Evolutionary conservation across 192 early-diverging fungal species (phyloP), one percentile per base, ranked within the genome.

Genomic region (Globomyces pollinis-pini): DNA sequence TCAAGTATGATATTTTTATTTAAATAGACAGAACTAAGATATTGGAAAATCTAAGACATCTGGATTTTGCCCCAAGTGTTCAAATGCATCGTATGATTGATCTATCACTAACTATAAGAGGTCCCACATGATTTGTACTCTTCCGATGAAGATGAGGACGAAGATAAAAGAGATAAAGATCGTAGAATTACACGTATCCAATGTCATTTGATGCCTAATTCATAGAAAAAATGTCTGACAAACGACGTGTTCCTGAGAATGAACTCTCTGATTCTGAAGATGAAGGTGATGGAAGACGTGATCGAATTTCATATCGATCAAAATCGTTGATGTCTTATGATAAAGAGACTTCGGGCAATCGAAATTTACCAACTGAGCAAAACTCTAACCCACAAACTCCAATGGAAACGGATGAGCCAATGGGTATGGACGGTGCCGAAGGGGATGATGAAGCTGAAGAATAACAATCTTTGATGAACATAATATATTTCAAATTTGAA

Each of bases 11-110:
- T 24, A 5, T 67, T 18, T 23, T 1, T 38, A 45, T 41, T 36
- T 7, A 24, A 20, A 7, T 18, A 20, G 16, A 12, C 62, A 78
- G 72, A 38, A 38, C 62, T 9, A 69, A 67, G 12, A 85, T 98
- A 33, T 63, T 95, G 34, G 96, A 99, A 59, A 89, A 96, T 52
- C 77, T 99, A 38, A 71, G 92, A 35, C 86, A 86, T 50, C 41
- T 98, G 33, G 80, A 88, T 62, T 84, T 84, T 16, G 96, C 94
- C 6, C 96, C 96, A 0, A 88, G 88, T 41, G 91, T 99, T 30
- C 94, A 98, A 66, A 91, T 96, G 90, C 92, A 94, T 41, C 89
- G 74, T 77, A 59, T n/a, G n/a, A n/a, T n/a, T n/a, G n/a, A n/a
- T n/a, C 24, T 45, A 21, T 16, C 8, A 16, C 38, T 18, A 26